These are phyloP conservation scores for Fusarium buharicum DNA, from an alignment of 2,329 filamentous ascomycete genomes.

Conservation along the genomic window DNA sequence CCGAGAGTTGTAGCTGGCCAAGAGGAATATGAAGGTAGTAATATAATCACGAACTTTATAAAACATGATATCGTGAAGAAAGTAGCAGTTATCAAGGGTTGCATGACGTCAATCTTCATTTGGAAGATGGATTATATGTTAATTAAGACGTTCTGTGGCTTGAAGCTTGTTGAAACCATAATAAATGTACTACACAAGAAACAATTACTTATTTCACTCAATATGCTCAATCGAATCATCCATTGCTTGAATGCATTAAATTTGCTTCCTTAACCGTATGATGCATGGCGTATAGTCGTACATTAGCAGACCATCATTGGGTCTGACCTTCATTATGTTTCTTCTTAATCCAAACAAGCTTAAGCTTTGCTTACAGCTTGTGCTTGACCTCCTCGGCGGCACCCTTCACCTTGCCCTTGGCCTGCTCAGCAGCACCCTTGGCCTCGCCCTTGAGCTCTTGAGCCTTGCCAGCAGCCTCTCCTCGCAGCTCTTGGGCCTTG, in stretches of 20 bases:
- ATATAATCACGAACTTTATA: background rate
- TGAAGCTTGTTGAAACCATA: too few species aligned
- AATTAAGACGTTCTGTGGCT: too few species aligned
- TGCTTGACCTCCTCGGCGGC: slow-evolving; percentile 32
- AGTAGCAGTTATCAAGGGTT: background rate
- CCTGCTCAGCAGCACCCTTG: slow-evolving; percentile 54
- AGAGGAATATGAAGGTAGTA: background rate
- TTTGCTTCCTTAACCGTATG: slow-evolving; percentile 27
- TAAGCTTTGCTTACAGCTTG: slow-evolving; percentile 29
- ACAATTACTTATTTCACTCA: too few species aligned
- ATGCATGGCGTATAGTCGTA: slow-evolving; percentile 40
- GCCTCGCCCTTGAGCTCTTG: slow-evolving; percentile 56
- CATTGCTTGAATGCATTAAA: slow-evolving; percentile 24
- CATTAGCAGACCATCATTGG: slow-evolving; percentile 20
- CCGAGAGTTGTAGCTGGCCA: background rate
- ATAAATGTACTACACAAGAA: too few species aligned
- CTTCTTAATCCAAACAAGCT: background rate
- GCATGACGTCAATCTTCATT: slow-evolving; percentile 14
- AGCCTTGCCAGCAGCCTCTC: slow-evolving; percentile 53
- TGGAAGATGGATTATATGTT: too few species aligned
- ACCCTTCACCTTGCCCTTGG: slow-evolving; percentile 48
- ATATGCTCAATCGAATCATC: too few species aligned
- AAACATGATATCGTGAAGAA: background rate
- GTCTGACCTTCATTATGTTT: slow-evolving; percentile 24
- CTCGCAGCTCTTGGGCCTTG: slow-evolving; percentile 51